Percentiles rank a stretch among this genome's conserved stretches.
Conservation (phyloP, 192 early-diverging fungal genomes). For the Backusella circina region DNA sequence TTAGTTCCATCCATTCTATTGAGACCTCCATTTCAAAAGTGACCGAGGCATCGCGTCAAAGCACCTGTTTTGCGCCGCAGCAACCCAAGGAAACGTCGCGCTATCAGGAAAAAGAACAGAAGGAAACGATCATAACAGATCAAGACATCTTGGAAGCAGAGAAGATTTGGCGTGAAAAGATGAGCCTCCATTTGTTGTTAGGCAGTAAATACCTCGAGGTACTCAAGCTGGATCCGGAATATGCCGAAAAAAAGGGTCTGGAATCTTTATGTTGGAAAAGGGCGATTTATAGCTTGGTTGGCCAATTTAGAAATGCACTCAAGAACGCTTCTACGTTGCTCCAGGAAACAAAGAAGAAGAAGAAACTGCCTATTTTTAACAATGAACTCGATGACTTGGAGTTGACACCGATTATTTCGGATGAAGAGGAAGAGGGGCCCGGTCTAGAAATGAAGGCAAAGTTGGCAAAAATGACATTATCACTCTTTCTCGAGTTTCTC, state of each 20-base stretch:
- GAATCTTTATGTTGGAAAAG: constrained; percentile 53
- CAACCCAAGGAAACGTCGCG: not conserved
- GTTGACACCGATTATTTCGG: constrained; percentile 21
- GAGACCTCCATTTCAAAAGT: not conserved
- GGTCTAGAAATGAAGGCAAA: not conserved
- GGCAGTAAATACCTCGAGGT: constrained; percentile 41
- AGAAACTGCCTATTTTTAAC: not conserved
- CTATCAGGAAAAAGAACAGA: not conserved
- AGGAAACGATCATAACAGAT: not conserved
- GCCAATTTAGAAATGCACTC: constrained; percentile 46
- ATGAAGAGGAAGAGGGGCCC: not conserved
- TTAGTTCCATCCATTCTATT: not conserved
- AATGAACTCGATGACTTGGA: constrained; percentile 7
- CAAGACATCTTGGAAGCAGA: not conserved
- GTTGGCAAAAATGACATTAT: constrained; percentile 16
- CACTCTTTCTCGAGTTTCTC: constrained; percentile 42
- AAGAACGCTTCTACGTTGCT: not conserved
- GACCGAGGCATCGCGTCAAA: not conserved
- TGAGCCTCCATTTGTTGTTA: constrained; percentile 29
- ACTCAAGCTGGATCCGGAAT: constrained; percentile 40
- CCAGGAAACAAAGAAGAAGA: not conserved
- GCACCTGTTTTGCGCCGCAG: not conserved
- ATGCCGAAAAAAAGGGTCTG: constrained; percentile 51
- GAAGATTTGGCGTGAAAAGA: constrained; percentile 30
- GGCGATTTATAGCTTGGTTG: constrained; percentile 49